Conservation (phyloP, 2,329 filamentous ascomycete species). For the Fusarium sublunatum region DNA sequence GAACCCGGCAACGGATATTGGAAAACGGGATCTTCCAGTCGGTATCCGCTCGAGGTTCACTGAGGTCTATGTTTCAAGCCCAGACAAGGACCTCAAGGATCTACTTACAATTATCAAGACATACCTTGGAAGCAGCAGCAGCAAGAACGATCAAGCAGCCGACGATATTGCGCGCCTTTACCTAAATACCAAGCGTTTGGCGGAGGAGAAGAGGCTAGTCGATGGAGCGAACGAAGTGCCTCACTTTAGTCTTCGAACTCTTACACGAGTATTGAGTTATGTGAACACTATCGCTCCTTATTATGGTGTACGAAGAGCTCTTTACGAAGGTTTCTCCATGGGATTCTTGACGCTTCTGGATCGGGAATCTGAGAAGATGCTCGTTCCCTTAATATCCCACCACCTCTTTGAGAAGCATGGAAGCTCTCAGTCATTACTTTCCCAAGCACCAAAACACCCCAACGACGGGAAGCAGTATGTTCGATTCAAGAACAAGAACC, state of each 20-base stretch:
- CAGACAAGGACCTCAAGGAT: constrained; percentile 87
- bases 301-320: constrained; percentile 84
- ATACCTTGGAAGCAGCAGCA: constrained; percentile 80
- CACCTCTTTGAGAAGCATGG: constrained; percentile 77
- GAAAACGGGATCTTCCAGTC: constrained; percentile 91
- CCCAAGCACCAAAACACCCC: constrained; percentile 81
- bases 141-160: constrained; percentile 77
- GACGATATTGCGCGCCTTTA: constrained; percentile 89
- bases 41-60: constrained; percentile 93
- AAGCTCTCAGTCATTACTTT: constrained; percentile 78
- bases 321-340: constrained; percentile 98
- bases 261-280: constrained; percentile 91
- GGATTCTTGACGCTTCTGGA: constrained; percentile 93
- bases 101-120: constrained; percentile 87
- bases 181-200: constrained; percentile 84
- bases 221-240: constrained; percentile 96
- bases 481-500: constrained; percentile 74
- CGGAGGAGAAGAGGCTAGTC: constrained; percentile 84
- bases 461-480: constrained; percentile 82
- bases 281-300: constrained; percentile 84
- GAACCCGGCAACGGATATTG: constrained; percentile 98
- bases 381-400: constrained; percentile 83
- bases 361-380: constrained; percentile 79
- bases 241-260: constrained; percentile 94
- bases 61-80: constrained; percentile 92